Conservation (phyloP, 2,329 filamentous ascomycete genomes). For the Pseudocercospora fijiensis region DNA sequence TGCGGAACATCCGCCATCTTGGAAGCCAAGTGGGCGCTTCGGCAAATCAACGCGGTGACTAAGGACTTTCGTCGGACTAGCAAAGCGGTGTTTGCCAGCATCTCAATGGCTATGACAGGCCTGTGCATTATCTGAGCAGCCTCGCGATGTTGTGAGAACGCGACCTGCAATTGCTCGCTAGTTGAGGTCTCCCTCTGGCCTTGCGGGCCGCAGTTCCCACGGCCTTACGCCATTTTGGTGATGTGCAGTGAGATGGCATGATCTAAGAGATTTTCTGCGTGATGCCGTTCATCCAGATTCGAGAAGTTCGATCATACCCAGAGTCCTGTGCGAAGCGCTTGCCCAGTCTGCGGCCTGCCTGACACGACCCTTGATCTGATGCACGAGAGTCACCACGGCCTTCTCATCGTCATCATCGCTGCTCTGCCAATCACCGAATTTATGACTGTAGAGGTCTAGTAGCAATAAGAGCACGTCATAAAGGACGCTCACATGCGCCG, state of each 20-base stretch:
- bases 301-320: conserved; percentile 83
- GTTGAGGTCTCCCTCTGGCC: background rate
- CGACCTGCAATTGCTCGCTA: background rate
- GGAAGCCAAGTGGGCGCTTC: background rate
- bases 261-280: background rate
- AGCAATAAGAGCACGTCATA: conserved; percentile 80
- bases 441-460: conserved; percentile 82
- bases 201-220: background rate
- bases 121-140: background rate
- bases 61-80: background rate
- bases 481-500: conserved; percentile 75
- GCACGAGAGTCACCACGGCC: conserved; percentile 58
- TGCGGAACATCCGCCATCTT: background rate
- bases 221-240: background rate
- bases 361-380: conserved; percentile 68
- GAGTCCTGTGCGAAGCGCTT: conserved; percentile 76
- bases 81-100: background rate
- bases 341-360: conserved; percentile 76
- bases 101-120: background rate
- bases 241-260: background rate
- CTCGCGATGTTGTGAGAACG: background rate
- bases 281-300: conserved; percentile 50
- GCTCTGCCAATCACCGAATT: conserved; percentile 55
- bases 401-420: conserved; percentile 32
- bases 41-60: background rate